These are phyloP conservation scores for Drosera capensis DNA, from an alignment of 148 eudicot genomes.

Conservation along the genomic window DNA sequence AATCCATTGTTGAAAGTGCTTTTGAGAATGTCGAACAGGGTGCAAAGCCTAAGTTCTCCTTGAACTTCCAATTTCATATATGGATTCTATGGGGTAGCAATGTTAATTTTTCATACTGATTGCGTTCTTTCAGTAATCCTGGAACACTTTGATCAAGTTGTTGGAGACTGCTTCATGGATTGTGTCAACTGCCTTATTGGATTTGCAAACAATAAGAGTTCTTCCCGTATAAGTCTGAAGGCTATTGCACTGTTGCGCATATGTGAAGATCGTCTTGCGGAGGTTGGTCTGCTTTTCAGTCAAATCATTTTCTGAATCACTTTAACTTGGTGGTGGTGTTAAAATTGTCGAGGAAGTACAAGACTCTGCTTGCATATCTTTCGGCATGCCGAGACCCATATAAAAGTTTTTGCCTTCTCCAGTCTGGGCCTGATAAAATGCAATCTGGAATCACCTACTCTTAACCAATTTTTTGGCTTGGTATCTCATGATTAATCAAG, in stretches of 20 bases:
- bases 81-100: conserved; percentile 3
- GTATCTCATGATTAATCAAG: too few species aligned
- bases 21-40: conserved; percentile 99
- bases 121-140: conserved; percentile 50
- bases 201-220: conserved; percentile 92
- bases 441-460: too few species aligned
- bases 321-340: neutral
- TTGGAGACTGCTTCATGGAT: conserved; percentile 98
- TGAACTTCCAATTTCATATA: neutral
- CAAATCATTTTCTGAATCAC: conserved; percentile 4
- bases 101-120: conserved; percentile 6
- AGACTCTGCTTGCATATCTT: too few species aligned
- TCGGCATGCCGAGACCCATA: too few species aligned
- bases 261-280: conserved; percentile 98
- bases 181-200: conserved; percentile 98
- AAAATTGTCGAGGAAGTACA: too few species aligned
- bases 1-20: conserved; percentile 92
- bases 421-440: too few species aligned
- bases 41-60: conserved; percentile 12
- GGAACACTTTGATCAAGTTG: conserved; percentile 99
- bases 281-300: conserved; percentile 36
- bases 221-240: conserved; percentile 92
- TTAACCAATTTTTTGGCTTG: too few species aligned
- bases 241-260: conserved; percentile 96
- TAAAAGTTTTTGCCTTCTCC: too few species aligned